These are phyloP conservation scores for Microdochium nivale DNA, from an alignment of 2,329 filamentous ascomycete species.

Conservation along the genomic window DNA sequence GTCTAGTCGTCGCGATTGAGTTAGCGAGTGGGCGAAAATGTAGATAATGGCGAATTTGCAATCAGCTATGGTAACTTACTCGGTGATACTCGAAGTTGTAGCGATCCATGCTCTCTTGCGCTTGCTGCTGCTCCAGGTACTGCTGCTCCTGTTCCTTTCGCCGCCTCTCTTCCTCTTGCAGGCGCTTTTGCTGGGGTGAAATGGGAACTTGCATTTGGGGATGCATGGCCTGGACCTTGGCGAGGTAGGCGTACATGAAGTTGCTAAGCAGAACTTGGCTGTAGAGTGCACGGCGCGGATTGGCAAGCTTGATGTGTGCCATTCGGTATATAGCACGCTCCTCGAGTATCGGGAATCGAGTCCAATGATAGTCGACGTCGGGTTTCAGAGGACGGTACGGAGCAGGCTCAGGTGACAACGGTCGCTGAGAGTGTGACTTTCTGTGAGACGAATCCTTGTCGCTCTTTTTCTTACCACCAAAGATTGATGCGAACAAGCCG, in stretches of 20 bases:
- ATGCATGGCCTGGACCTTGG: slow-evolving; percentile 98
- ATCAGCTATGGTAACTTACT: slow-evolving; percentile 23
- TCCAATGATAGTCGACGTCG: slow-evolving; percentile 94
- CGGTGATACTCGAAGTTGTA: slow-evolving; percentile 47
- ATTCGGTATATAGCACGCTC: slow-evolving; percentile 97
- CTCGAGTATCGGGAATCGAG: slow-evolving; percentile 86
- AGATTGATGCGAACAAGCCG: slow-evolving; percentile 86
- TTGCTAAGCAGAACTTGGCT: slow-evolving; percentile 96
- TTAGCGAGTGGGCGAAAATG: slow-evolving; percentile 2
- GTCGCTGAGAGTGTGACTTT: slow-evolving; percentile 62
- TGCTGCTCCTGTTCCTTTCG: slow-evolving; percentile 42
- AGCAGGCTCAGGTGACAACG: slow-evolving; percentile 73
- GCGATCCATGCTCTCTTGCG: slow-evolving; percentile 35
- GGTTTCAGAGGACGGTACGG: slow-evolving; percentile 64
- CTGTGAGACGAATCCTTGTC: slow-evolving; percentile 67
- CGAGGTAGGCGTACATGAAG: slow-evolving; percentile 99
- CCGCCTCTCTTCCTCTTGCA: slow-evolving; percentile 40
- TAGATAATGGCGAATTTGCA: not conserved
- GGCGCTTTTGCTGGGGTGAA: slow-evolving; percentile 62
- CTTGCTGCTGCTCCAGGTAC: slow-evolving; percentile 34
- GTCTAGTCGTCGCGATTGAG: not conserved
- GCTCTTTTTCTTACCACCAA: slow-evolving; percentile 83
- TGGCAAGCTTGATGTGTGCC: slow-evolving; percentile 98
- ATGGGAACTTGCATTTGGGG: slow-evolving; percentile 88
- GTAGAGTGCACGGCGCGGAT: slow-evolving; percentile 81